Conservation (phyloP, 1,284 basidiomycete species). For the Cryptococcus sp. region DNA sequence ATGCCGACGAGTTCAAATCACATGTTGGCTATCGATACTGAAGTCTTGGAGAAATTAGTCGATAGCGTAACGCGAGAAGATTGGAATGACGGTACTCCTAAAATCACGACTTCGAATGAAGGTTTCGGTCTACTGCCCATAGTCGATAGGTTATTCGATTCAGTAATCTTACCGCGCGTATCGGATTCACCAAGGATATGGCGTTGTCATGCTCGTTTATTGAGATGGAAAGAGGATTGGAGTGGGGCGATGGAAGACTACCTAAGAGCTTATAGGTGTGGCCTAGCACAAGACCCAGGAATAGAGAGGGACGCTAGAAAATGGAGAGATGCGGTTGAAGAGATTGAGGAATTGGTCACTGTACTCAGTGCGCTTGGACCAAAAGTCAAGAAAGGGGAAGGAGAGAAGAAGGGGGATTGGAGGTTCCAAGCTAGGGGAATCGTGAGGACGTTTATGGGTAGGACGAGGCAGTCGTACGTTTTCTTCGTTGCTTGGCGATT, state of each 20-base stretch:
- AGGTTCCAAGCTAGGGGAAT: conserved; percentile 79
- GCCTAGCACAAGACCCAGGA: conserved; percentile 62
- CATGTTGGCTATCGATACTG: conserved; percentile 72
- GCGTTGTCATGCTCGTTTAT: conserved; percentile 71
- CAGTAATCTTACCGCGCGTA: conserved; percentile 70
- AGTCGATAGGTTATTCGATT: conserved; percentile 67
- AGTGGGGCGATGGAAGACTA: conserved; percentile 73
- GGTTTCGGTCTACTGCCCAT: conserved; percentile 61
- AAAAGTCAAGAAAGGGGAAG: conserved; percentile 51
- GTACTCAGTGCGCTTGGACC: conserved; percentile 77
- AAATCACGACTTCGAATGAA: conserved; percentile 55
- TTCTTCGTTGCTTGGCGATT: neutral
- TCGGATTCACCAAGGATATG: conserved; percentile 68
- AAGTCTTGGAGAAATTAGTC: conserved; percentile 82
- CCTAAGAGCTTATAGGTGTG: conserved; percentile 73
- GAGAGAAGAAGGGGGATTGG: conserved; percentile 58
- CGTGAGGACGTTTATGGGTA: conserved; percentile 79
- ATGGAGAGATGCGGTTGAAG: conserved; percentile 69
- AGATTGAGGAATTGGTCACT: conserved; percentile 78
- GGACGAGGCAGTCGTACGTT: conserved; percentile 50
- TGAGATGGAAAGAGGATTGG: conserved; percentile 67
- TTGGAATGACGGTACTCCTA: conserved; percentile 37
- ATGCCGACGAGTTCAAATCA: conserved; percentile 43
- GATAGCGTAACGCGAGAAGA: conserved; percentile 69
- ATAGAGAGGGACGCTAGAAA: conserved; percentile 60